phyloP scores from a whole-genome alignment of 768 basidiomycete species.

The Macrocybe gigantea region DNA sequence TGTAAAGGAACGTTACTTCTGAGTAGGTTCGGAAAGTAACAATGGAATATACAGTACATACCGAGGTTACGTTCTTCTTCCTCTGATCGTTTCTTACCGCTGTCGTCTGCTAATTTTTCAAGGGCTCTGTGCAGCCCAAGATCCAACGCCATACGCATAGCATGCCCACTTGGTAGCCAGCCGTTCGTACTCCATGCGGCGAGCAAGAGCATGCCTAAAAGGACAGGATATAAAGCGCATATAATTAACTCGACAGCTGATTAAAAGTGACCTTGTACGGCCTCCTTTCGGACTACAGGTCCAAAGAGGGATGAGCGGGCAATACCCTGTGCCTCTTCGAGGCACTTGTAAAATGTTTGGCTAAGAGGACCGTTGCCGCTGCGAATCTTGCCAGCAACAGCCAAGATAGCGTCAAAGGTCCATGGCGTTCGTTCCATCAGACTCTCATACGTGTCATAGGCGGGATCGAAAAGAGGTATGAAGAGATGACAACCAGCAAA shows the following conservation, averaged over 20 bases:
- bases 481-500: conserved; percentile 96
- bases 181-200: conserved; percentile 94
- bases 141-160: conserved; percentile 93
- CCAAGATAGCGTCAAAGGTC: conserved; percentile 92
- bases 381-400: conserved; percentile 88
- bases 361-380: conserved; percentile 84
- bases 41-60: conserved; percentile 24
- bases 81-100: conserved; percentile 58
- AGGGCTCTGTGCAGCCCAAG: conserved; percentile 89
- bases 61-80: conserved; percentile 87
- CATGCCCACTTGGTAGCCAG: conserved; percentile 93
- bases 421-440: conserved; percentile 91
- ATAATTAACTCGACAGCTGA: conserved; percentile 9
- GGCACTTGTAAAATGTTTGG: conserved; percentile 82
- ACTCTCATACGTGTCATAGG: conserved; percentile 90
- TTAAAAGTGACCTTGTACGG: conserved; percentile 67
- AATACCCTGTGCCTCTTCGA: conserved; percentile 95
- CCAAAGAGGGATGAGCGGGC: conserved; percentile 92
- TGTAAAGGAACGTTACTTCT: conserved; percentile 20
- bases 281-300: conserved; percentile 90
- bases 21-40: not conserved
- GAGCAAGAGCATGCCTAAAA: conserved; percentile 79
- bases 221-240: conserved; percentile 10
- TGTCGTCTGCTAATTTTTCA: conserved; percentile 81
- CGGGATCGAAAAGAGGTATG: conserved; percentile 91